These are phyloP conservation scores for Berkeleyomyces rouxiae DNA, from an alignment of 2,329 filamentous ascomycete species.

Conservation along the genomic window DNA sequence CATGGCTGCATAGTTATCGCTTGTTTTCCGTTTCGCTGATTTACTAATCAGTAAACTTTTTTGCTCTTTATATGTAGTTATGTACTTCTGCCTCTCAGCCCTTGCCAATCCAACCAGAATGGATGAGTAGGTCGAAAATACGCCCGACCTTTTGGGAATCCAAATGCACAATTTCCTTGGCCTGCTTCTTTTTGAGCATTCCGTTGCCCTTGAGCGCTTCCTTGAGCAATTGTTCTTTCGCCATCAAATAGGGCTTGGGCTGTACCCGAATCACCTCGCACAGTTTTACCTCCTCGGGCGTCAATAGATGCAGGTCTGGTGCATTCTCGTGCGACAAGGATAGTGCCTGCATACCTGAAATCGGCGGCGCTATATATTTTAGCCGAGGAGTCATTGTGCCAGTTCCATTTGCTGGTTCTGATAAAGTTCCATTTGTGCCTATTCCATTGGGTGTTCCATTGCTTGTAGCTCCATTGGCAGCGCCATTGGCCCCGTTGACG, in stretches of 20 bases:
- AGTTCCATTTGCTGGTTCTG: slow-evolving; percentile 24
- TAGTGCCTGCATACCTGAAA: slow-evolving; percentile 46
- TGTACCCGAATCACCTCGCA: slow-evolving; percentile 73
- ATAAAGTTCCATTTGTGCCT: slow-evolving; percentile 18
- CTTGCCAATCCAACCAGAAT: slow-evolving; percentile 81
- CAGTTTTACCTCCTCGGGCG: slow-evolving; percentile 67
- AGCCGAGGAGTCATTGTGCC: slow-evolving; percentile 25
- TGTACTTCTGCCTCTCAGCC: slow-evolving; percentile 29
- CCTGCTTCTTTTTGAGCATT: slow-evolving; percentile 81
- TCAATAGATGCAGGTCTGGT: slow-evolving; percentile 71
- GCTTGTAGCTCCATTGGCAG: slow-evolving; percentile 29
- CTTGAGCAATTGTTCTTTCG: slow-evolving; percentile 83
- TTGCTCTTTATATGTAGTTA: too few species aligned
- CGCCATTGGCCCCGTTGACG: slow-evolving; percentile 40
- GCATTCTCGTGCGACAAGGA: slow-evolving; percentile 58
- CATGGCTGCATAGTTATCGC: too few species aligned
- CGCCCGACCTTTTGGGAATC: slow-evolving; percentile 72
- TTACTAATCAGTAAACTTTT: too few species aligned
- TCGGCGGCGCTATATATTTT: slow-evolving; percentile 37
- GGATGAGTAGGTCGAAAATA: slow-evolving; percentile 90
- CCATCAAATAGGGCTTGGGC: slow-evolving; percentile 86
- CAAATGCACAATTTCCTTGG: slow-evolving; percentile 67
- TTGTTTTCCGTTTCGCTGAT: too few species aligned
- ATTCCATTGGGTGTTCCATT: neutral
- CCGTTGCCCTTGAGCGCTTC: slow-evolving; percentile 84